Conservation (phyloP, 2,329 filamentous ascomycete genomes). For the Monilinia fructicola region DNA sequence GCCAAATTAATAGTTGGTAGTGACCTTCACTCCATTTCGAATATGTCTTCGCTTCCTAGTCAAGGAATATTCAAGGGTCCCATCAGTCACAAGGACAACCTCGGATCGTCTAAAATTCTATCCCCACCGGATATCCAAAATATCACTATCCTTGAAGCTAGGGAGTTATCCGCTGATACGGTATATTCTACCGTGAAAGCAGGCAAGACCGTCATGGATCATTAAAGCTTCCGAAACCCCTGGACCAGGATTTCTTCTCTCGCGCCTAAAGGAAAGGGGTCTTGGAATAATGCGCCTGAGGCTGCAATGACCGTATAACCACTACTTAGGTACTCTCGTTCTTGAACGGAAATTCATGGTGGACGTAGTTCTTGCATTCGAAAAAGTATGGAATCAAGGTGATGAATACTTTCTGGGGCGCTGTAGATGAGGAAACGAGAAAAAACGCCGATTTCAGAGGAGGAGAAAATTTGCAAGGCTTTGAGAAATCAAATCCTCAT, state of each 20-base stretch:
- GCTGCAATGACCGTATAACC: slow-evolving; percentile 26
- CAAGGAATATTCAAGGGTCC: neutral
- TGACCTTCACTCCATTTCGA: neutral
- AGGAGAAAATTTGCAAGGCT: slow-evolving; percentile 33
- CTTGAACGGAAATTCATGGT: slow-evolving; percentile 26
- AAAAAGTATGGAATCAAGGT: slow-evolving; percentile 29
- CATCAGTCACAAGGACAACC: neutral
- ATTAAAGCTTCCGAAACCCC: neutral
- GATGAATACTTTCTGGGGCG: slow-evolving; percentile 30
- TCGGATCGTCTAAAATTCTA: neutral
- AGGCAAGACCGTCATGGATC: slow-evolving; percentile 1
- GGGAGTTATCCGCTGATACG: slow-evolving; percentile 5
- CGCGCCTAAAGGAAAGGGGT: slow-evolving; percentile 1
- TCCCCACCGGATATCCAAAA: neutral
- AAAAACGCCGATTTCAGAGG: slow-evolving; percentile 33
- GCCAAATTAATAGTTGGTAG: neutral
- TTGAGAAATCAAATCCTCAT: slow-evolving; percentile 35
- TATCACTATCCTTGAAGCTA: neutral
- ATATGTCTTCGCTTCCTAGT: neutral
- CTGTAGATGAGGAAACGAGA: slow-evolving; percentile 32
- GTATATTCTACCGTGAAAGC: neutral
- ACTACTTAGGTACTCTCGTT: slow-evolving; percentile 25
- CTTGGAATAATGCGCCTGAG: slow-evolving; percentile 28
- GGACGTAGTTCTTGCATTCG: slow-evolving; percentile 26
- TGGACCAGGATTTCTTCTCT: slow-evolving; percentile 3